These are phyloP conservation scores for Poronia punctata DNA, from an alignment of 495 filamentous ascomycete species.

Conservation along the genomic window DNA sequence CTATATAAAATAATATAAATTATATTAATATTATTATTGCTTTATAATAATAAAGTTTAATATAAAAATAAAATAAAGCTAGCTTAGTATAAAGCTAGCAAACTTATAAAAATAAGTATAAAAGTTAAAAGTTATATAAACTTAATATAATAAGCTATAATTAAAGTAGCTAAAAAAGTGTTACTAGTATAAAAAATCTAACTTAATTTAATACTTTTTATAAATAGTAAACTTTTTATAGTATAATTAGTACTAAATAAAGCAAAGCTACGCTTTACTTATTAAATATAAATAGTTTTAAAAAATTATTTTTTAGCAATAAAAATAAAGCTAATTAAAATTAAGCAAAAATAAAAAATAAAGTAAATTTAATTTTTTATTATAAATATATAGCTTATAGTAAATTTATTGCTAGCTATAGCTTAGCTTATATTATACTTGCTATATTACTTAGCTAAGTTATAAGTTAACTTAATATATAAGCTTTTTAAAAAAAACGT, in stretches of 20 bases:
- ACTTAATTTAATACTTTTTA: not conserved
- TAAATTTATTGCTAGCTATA: not conserved
- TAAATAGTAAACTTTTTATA: not conserved
- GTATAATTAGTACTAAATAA: not conserved
- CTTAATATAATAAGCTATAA: not conserved
- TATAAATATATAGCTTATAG: not conserved
- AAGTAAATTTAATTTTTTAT: not conserved
- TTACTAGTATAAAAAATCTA: not conserved
- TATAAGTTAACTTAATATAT: not conserved
- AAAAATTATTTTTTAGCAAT: not conserved
- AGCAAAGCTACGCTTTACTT: not conserved
- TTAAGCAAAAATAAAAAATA: not conserved
- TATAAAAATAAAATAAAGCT: not conserved
- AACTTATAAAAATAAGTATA: no score
- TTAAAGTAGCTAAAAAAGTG: not conserved
- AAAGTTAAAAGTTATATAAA: not conserved
- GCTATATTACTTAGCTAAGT: not conserved
- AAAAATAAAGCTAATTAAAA: not conserved
- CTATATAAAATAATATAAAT: not conserved
- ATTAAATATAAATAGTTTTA: not conserved
- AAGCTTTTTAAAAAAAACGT: not conserved
- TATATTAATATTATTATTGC: not conserved
- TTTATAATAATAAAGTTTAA: not conserved
- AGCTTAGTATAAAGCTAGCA: not conserved
- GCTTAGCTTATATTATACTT: not conserved